A percentile compares a stretch with the other conserved stretches of the same genome.
Conservation (phyloP, 192 early-diverging fungal genomes). For the Gamsiella multidivaricata region DNA sequence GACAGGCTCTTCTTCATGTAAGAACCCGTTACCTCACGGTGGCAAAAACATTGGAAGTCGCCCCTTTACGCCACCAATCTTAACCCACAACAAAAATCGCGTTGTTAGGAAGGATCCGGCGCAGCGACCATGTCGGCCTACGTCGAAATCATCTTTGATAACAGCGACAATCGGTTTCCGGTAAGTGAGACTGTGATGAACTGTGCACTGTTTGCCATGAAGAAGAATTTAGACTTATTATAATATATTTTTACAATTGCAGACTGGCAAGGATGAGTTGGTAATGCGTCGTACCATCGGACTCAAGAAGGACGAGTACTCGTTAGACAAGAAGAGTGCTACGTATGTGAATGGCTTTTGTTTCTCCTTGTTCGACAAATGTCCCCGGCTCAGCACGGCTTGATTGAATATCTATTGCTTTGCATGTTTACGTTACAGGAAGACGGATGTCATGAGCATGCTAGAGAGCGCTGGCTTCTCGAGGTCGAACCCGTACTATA, state of each 20-base stretch:
- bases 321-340: conserved; percentile 92
- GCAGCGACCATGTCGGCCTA: conserved; percentile 94
- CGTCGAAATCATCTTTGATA: conserved; percentile 97
- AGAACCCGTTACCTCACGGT: conserved; percentile 61
- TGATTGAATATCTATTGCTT: too few species aligned
- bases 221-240: background rate
- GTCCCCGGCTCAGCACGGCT: too few species aligned
- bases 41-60: conserved; percentile 40
- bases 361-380: too few species aligned
- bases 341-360: conserved; percentile 61
- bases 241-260: too few species aligned
- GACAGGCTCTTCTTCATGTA: conserved; percentile 93
- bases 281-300: conserved; percentile 94
- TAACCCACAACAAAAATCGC: background rate
- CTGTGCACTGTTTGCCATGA: background rate
- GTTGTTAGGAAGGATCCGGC: conserved; percentile 85
- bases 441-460: conserved; percentile 91
- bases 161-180: conserved; percentile 94
- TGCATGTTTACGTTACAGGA: conserved; percentile 60
- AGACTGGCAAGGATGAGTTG: conserved; percentile 92
- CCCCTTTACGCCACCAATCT: conserved; percentile 25
- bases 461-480: conserved; percentile 97
- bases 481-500: conserved; percentile 97
- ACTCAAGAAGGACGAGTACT: conserved; percentile 97
- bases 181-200: conserved; percentile 54